phyloP scores from a whole-genome alignment of 768 basidiomycete species.

The Daedaleopsis nitida region DNA sequence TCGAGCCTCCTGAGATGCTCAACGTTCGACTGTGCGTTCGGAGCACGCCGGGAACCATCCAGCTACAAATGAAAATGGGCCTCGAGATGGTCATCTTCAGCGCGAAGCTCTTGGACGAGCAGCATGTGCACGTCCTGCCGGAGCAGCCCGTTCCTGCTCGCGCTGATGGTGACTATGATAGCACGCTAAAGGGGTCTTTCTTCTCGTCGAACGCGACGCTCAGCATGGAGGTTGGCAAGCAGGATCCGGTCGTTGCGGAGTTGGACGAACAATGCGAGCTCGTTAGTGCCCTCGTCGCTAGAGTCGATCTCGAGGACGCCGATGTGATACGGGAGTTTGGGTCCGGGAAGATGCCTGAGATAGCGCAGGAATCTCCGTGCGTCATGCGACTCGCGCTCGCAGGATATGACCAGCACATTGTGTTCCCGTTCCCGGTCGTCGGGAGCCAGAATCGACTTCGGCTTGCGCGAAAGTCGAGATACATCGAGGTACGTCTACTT shows the following conservation, averaged over 20 bases:
- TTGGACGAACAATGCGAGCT: conserved; percentile 24
- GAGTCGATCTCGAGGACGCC: conserved; percentile 14
- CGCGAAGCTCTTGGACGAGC: conserved; percentile 19
- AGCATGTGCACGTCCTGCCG: conserved; percentile 25
- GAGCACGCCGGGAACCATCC: conserved; percentile 24
- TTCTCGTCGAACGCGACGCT: conserved; percentile 1
- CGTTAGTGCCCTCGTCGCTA: conserved; percentile 5
- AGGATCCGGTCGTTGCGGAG: conserved; percentile 19
- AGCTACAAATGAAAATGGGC: conserved; percentile 28
- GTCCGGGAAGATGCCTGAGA: conserved; percentile 13
- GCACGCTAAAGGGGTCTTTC: not conserved
- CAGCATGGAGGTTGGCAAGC: conserved; percentile 20
- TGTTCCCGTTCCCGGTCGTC: conserved; percentile 48
- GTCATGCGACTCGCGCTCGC: conserved; percentile 35
- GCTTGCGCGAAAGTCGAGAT: conserved; percentile 57
- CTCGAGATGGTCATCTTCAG: conserved; percentile 22
- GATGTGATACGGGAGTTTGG: conserved; percentile 15
- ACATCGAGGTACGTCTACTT: conserved; percentile 38
- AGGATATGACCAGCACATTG: conserved; percentile 29
- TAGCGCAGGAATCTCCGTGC: conserved; percentile 34
- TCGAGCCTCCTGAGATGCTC: conserved; percentile 11
- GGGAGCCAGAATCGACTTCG: conserved; percentile 40
- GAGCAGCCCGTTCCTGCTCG: conserved; percentile 19
- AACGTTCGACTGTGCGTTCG: conserved; percentile 25
- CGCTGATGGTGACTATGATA: not conserved